Base-by-base conservation (phyloP, 148 eudicot genomes). In the Camellia sinensis region DNA sequence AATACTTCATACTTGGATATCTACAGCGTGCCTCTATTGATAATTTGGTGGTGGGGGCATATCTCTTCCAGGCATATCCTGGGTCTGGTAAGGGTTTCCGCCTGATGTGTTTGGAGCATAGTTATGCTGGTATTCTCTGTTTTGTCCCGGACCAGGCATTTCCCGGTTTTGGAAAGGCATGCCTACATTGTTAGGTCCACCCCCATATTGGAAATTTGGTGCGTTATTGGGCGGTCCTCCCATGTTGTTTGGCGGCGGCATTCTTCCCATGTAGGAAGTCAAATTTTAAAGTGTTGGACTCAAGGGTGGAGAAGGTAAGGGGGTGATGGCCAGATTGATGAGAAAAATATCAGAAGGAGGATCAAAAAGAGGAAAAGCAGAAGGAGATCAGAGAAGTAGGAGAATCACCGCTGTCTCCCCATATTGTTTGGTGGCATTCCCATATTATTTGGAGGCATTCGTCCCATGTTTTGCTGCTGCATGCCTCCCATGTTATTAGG, bases 41-140 rank as follows among this genome's bases (percentile, higher is more conserved):
- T 83, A 88, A 54, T 80, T 82, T 37, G 84, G 82, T 5, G 81
- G 83, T 43, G 81, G 81, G 19, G 90, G 87, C 82, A 60, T 65
- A 75, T 91, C 97, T 87, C 97, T 88, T 67, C 93, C 94, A 4
- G 89, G 91, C 77, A 86, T 72, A 72, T 90, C 83, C 82, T 84
- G 91, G 66, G 71, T 73, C 81, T 88, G 93, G 72, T 88, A 80
- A 13, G 81, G 75, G 77, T 83, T 83, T 10, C 84, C 94, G 77
- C 62, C 86, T 66, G 79, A 70, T 18, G 79, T 43, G 72, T 85
- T 88, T 14, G 89, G 89, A 73, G 84, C 67, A 43, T 85, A 85
- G 84, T 76, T 80, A 4, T 59, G 75, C 73, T 84, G 87, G 76
- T 76, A 79, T 1, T 67, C 81, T 11, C 79, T 57, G 65, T 74